These are phyloP conservation scores for Coemansia sp. DNA, from an alignment of 192 early-diverging fungal species.

Conservation along the genomic window DNA sequence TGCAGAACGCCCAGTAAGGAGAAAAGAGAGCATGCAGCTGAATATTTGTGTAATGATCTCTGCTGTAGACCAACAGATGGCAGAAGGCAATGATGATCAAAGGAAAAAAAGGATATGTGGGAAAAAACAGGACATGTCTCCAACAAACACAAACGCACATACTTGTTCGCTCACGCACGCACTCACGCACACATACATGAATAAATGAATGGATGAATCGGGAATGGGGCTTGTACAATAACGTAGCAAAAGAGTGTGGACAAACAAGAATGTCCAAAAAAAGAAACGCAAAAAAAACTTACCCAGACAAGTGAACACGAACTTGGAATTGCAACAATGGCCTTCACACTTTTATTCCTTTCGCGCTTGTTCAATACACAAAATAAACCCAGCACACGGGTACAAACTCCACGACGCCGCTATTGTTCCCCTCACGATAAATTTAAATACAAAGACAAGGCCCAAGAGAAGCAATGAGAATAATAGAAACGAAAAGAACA, in stretches of 20 bases:
- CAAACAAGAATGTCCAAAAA: neutral
- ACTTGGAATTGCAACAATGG: neutral
- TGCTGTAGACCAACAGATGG: neutral
- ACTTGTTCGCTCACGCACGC: neutral
- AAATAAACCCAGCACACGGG: slow-evolving; percentile 12
- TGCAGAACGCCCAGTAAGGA: too few species aligned
- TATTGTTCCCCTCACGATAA: slow-evolving; percentile 4
- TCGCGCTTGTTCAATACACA: neutral
- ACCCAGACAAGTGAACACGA: neutral
- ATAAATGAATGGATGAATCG: neutral
- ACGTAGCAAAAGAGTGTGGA: neutral
- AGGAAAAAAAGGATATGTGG: neutral
- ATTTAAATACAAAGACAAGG: neutral
- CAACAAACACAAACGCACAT: neutral
- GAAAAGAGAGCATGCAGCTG: neutral
- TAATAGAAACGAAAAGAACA: slow-evolving; percentile 7
- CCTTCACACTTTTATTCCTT: slow-evolving; percentile 5
- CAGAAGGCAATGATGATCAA: slow-evolving; percentile 7
- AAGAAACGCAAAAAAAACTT: neutral
- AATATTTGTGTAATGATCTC: neutral
- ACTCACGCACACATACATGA: neutral
- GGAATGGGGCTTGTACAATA: slow-evolving; percentile 5
- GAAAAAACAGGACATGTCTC: neutral
- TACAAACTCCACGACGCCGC: slow-evolving; percentile 1
- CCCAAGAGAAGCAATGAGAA: slow-evolving; percentile 3